A percentile compares a stretch with the other conserved stretches of the same genome.
Conservation (phyloP, 1,139 yeast species). For the Kodamaea suecica region DNA sequence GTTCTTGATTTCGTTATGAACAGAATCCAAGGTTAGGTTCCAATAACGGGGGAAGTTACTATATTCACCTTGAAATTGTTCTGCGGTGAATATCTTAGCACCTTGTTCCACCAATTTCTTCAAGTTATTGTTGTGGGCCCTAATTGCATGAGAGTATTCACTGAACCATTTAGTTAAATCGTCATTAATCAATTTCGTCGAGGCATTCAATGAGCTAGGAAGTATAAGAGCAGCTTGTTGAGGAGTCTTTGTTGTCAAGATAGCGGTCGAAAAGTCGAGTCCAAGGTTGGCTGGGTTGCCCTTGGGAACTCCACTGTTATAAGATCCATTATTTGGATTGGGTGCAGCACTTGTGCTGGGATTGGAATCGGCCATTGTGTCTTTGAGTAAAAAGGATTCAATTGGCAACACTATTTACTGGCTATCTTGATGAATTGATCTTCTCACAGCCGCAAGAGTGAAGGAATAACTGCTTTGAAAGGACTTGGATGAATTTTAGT, state of each 20-base stretch:
- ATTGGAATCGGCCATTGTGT: no score
- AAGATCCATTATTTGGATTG: conserved; percentile 3
- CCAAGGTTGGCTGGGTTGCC: conserved; percentile 4
- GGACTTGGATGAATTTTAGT: no score
- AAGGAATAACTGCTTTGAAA: no score
- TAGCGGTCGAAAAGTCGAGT: conserved; percentile 34
- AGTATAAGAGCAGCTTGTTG: conserved; percentile 41
- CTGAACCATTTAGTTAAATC: conserved; percentile 16
- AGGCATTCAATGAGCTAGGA: conserved; percentile 29
- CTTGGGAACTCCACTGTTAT: conserved; percentile 3
- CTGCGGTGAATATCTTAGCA: conserved; percentile 11
- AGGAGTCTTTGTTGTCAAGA: conserved; percentile 44
- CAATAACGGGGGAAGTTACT: conserved; percentile 58
- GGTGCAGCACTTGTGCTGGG: neutral
- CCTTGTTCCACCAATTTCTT: conserved; percentile 16
- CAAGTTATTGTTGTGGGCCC: conserved; percentile 13
- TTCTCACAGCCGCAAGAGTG: no score
- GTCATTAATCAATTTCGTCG: conserved; percentile 14
- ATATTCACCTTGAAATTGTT: conserved; percentile 32
- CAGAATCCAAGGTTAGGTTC: conserved; percentile 51
- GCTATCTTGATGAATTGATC: no score
- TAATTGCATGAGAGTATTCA: conserved; percentile 14
- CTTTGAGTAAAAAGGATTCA: no score
- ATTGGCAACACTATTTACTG: no score
- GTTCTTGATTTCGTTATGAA: conserved; percentile 52